phyloP scores from a whole-genome alignment of 2,329 filamentous ascomycete species.

The Pseudopithomyces chartarum region DNA sequence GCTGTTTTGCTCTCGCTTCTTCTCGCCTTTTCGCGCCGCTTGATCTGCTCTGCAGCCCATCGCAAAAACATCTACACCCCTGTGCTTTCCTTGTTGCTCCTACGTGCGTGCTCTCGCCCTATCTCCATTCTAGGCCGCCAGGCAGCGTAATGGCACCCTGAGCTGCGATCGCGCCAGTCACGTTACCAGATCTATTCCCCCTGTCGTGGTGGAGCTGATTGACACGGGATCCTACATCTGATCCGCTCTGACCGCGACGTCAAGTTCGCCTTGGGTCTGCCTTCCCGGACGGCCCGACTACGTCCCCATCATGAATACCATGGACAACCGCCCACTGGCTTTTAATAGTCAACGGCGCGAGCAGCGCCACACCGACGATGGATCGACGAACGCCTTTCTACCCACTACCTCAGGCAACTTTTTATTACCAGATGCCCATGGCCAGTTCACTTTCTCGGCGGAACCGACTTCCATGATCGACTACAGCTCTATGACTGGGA shows the following conservation, averaged over 20 bases:
- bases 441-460: conserved; percentile 41
- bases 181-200: conserved; percentile 28
- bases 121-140: conserved; percentile 18
- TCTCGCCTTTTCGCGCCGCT: conserved; percentile 18
- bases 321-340: conserved; percentile 40
- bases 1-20: conserved; percentile 29
- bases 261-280: conserved; percentile 22
- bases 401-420: conserved; percentile 25
- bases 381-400: conserved; percentile 31
- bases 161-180: conserved; percentile 30
- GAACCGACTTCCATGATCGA: conserved; percentile 41
- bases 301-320: conserved; percentile 33
- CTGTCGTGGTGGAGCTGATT: conserved; percentile 10
- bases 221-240: conserved; percentile 14
- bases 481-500: conserved; percentile 33
- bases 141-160: conserved; percentile 43
- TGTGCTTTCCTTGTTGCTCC: conserved; percentile 7
- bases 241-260: conserved; percentile 9
- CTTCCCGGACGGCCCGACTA: conserved; percentile 20
- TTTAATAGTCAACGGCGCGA: conserved; percentile 41
- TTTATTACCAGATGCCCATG: conserved; percentile 37
- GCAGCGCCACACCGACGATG: conserved; percentile 41
- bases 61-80: conserved; percentile 13
- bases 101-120: conserved; percentile 7
- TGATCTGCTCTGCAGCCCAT: conserved; percentile 18